phyloP scores from a whole-genome alignment of 495 filamentous ascomycete species.

The Baudoinia panamericana region DNA sequence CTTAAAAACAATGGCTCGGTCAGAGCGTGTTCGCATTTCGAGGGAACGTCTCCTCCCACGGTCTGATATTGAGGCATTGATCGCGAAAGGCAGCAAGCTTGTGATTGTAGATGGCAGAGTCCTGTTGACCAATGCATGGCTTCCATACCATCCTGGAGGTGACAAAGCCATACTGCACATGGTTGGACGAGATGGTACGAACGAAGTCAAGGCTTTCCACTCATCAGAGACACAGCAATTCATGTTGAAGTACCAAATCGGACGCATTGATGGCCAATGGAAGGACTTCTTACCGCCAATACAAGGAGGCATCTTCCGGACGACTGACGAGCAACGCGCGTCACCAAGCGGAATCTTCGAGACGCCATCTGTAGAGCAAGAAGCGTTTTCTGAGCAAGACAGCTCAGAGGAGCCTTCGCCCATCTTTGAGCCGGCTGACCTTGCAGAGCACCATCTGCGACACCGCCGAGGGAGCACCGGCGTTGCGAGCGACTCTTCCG shows the following conservation, averaged over 20 bases:
- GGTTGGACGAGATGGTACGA: slow-evolving; percentile 92
- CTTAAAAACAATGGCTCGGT: too few relatives aligned
- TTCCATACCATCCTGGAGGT: slow-evolving; percentile 82
- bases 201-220: slow-evolving; percentile 92
- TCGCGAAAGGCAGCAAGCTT: slow-evolving; percentile 71
- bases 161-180: slow-evolving; percentile 88
- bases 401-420: slow-evolving; percentile 35
- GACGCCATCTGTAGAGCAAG: slow-evolving; percentile 33
- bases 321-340: slow-evolving; percentile 31
- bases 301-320: slow-evolving; percentile 75
- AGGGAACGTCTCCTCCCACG: slow-evolving; percentile 35
- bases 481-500: slow-evolving; percentile 21
- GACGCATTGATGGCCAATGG: slow-evolving; percentile 72
- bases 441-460: too few relatives aligned
- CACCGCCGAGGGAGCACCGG: slow-evolving; percentile 3
- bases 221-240: slow-evolving; percentile 59
- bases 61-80: slow-evolving; percentile 70
- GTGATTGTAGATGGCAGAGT: slow-evolving; percentile 72
- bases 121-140: slow-evolving; percentile 76
- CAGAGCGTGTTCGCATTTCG: too few relatives aligned
- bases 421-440: slow-evolving; percentile 26
- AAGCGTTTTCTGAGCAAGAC: slow-evolving; percentile 32
- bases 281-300: slow-evolving; percentile 86
- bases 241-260: slow-evolving; percentile 78
- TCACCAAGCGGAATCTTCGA: too few relatives aligned